phyloP scores from a whole-genome alignment of 1,139 yeast genomes.

The Suhomyces choctaworum region DNA sequence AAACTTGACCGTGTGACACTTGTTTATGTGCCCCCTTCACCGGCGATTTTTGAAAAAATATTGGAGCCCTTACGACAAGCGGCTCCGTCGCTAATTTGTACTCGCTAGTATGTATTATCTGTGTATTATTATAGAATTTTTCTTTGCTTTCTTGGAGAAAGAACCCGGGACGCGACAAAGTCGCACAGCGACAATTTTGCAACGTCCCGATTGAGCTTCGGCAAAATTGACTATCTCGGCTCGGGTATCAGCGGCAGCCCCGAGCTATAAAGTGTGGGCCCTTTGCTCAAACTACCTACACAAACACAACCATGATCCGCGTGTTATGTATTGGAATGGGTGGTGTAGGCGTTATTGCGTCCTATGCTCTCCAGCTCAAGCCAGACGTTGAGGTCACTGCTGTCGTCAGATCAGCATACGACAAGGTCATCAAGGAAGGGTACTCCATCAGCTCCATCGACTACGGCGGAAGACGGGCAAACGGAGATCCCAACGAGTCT shows the following conservation, averaged over 20 bases:
- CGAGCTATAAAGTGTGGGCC: neutral
- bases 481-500: slow-evolving; percentile 19
- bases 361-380: slow-evolving; percentile 52
- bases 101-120: slow-evolving; percentile 10
- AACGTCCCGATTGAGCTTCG: slow-evolving; percentile 9
- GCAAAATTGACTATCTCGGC: slow-evolving; percentile 9
- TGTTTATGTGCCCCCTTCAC: too few species aligned
- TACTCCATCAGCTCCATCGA: slow-evolving; percentile 30
- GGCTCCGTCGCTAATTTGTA: neutral
- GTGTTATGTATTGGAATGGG: slow-evolving; percentile 66
- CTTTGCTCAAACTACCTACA: neutral
- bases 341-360: slow-evolving; percentile 73
- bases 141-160: too few species aligned
- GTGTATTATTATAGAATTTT: slow-evolving; percentile 10
- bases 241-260: slow-evolving; percentile 2
- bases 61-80: too few species aligned
- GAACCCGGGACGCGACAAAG: slow-evolving; percentile 1
- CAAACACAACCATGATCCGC: slow-evolving; percentile 23
- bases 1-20: too few species aligned
- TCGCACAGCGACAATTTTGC: slow-evolving; percentile 9
- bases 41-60: too few species aligned
- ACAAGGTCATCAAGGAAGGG: slow-evolving; percentile 27
- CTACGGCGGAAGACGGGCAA: slow-evolving; percentile 23
- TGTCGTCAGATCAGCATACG: slow-evolving; percentile 35
- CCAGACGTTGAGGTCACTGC: slow-evolving; percentile 39